Base-by-base conservation (phyloP, 805 yeast species). In the Spencermartinsiella europaea region DNA sequence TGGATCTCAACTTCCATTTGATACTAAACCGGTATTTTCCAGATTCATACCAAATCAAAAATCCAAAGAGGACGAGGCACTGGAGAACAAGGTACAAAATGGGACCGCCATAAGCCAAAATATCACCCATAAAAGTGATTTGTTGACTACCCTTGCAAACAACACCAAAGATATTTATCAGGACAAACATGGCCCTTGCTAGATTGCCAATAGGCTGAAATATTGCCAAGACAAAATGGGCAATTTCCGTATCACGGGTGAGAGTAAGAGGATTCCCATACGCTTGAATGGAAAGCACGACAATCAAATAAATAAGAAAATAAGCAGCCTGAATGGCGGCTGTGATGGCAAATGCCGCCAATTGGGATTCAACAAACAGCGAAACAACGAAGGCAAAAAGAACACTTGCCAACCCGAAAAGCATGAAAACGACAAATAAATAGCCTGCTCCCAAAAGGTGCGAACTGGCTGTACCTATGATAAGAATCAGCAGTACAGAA, bases 261-360 rank as follows among this genome's bases (percentile, higher is more conserved):
- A 65, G 57, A 16, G 47, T 38, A 43, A 42, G 38, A 2, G 66
- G 62, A 10, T 56, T 51, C 3, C 62, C 68, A 45, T 61, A 65
- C 5, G 65, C 59, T 45, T 55, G 44, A 5, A 57, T 55, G 4
- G 60, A 55, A 36, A 65, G 49, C 45, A 60, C 58, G 1, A 64
- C 65, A 43, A 64, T 55, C 43, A 65, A 46, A 50, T 63, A 65
- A 8, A 63, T 49, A 45, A 65, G 44, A 44, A 65, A 59, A 42
- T 56, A 61, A 16, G 55, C 47, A 43, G 64, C 63, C 45, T 63
- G 66, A 42, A 54, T 52, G 27, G 65, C 65, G 5, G 68, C 68
- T 2, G 63, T 58, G 21, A 60, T 36, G 2, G 69, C 69, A 52
- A 65, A 65, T 2, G 69, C 68, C 2, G 81, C 66, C 21, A 65